Percentiles rank a stretch among this genome's conserved stretches.
Evolutionary conservation across 2,329 filamentous ascomycete species (phyloP).

Genomic region (Botrytis squamosa): DNA sequence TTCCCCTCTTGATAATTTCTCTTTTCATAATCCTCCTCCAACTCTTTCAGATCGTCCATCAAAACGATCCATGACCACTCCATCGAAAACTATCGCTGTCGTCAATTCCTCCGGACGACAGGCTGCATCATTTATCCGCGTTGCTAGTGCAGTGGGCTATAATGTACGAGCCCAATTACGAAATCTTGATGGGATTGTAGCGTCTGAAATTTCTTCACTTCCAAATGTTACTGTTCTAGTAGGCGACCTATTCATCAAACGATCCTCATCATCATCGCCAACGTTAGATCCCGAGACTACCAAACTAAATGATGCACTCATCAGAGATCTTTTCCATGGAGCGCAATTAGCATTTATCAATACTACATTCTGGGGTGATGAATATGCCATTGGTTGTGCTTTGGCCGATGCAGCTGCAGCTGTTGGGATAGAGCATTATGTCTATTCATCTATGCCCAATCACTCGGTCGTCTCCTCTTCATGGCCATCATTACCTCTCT

Average conservation of each 20-base stretch:
- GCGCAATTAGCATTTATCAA: slow-evolving; percentile 94
- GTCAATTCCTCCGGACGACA: slow-evolving; percentile 96
- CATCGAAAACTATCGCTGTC: slow-evolving; percentile 69
- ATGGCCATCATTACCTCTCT: slow-evolving; percentile 85
- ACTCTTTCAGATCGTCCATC: slow-evolving; percentile 31
- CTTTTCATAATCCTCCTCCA: slow-evolving; percentile 25
- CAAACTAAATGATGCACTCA: slow-evolving; percentile 69
- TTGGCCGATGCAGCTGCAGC: slow-evolving; percentile 86
- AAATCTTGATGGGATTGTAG: slow-evolving; percentile 82
- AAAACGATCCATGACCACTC: slow-evolving; percentile 39
- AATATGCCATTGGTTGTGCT: slow-evolving; percentile 83
- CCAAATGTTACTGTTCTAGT: slow-evolving; percentile 70
- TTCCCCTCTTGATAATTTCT: slow-evolving; percentile 25
- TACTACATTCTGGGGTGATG: slow-evolving; percentile 95
- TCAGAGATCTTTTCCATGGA: slow-evolving; percentile 76
- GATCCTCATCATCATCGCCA: slow-evolving; percentile 46
- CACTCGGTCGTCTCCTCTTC: slow-evolving; percentile 67
- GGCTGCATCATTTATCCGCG: slow-evolving; percentile 90
- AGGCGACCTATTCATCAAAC: slow-evolving; percentile 57
- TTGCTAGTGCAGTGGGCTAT: slow-evolving; percentile 91
- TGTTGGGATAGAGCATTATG: slow-evolving; percentile 81
- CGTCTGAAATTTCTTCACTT: slow-evolving; percentile 77
- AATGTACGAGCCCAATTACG: slow-evolving; percentile 88
- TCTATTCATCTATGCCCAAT: slow-evolving; percentile 97
- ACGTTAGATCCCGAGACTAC: slow-evolving; percentile 62